phyloP scores from a whole-genome alignment of 345 rosid species.

The Melaleuca quinquenervia region DNA sequence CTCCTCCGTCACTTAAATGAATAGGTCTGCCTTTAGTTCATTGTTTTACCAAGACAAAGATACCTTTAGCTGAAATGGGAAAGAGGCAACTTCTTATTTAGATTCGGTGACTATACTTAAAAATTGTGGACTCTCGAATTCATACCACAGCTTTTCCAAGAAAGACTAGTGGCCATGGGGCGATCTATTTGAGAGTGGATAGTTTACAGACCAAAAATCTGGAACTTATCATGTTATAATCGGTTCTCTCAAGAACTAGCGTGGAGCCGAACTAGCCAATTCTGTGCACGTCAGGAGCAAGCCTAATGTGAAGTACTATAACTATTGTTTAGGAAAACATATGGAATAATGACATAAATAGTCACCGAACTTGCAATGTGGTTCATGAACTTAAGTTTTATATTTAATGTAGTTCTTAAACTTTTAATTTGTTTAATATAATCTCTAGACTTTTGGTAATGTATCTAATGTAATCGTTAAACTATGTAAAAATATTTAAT shows the following conservation, averaged over 20 bases:
- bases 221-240: background rate
- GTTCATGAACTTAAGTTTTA: no score
- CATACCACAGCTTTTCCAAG: rapidly evolving
- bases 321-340: background rate
- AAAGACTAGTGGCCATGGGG: background rate
- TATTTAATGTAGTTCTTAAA: no score
- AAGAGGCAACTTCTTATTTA: background rate
- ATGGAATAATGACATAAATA: no score
- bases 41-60: background rate
- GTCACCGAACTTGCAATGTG: no score
- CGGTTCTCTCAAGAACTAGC: rapidly evolving
- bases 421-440: no score
- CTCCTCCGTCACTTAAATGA: background rate
- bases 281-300: background rate
- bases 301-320: background rate
- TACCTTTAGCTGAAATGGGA: background rate
- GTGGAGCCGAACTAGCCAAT: rapidly evolving
- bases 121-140: rapidly evolving
- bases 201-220: rapidly evolving
- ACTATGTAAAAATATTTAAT: no score
- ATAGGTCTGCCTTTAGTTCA: background rate
- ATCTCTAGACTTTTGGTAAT: no score
- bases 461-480: no score
- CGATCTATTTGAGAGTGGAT: background rate
- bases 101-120: background rate